Evolutionary conservation across 2,329 filamentous ascomycete genomes (phyloP), one percentile per base, ranked within the genome.

Genomic region (Cordyceps javanica): DNA sequence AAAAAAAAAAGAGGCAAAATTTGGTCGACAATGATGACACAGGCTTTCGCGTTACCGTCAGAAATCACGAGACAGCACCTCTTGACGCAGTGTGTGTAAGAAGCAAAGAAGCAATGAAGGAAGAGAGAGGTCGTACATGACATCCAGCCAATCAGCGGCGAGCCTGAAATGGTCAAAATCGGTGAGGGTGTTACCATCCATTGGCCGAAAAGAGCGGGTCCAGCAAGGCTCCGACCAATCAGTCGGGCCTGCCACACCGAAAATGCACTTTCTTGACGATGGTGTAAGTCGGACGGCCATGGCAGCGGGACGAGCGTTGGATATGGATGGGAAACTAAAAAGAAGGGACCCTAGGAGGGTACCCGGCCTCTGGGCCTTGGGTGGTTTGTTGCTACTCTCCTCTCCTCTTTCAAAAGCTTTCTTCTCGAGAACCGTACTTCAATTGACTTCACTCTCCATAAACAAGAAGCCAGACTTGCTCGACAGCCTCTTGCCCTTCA

Each of bases 271-370:
- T 21, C 60, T 54, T 64, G 62, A 63, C 63, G 69, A 68, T 68
- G 68, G 70, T 73, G 72, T 73, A 73, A 73, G 72, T 73, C 59
- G 66, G 66, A 36, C 23, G 30, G 42, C 48, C 55, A 55, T 55
- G 41, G 45, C 54, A 45, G 54, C 54, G 54, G 54, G 54, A 51
- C 45, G 39, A 51, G 45, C 45, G 45, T 51, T 57, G 45, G 36
- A 44, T 51, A 50, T 50, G 45, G 23, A 57, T 51, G 46, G 28
- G 55, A 56, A 56, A 57, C 55, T 45, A 57, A 51, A 51, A 57
- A 51, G 46, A 51, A 51, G 26, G 45, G 46, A 19, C 55, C 55
- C 45, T 13, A 51, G 41, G 36, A 51, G 55, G 54, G 54, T 50
- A 56, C 54, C 54, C 45, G 54, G 54, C 45, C 54, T 56, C 36